phyloP scores from a whole-genome alignment of 192 early-diverging fungal genomes.

The Diversispora epigaea region DNA sequence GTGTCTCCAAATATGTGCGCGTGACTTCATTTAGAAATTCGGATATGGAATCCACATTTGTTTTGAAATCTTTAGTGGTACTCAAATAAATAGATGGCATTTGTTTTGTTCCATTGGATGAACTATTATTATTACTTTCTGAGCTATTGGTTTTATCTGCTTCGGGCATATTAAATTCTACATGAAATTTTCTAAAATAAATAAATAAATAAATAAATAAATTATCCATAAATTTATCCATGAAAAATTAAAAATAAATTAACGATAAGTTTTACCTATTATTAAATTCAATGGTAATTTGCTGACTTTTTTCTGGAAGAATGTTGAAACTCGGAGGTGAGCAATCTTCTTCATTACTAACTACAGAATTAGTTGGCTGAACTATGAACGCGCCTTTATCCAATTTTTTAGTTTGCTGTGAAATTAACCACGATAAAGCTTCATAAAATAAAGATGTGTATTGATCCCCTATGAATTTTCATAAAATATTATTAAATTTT shows the following conservation, averaged over 20 bases:
- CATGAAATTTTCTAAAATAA: too few relatives aligned
- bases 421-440: conserved; percentile 25
- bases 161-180: too few relatives aligned
- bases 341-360: not conserved
- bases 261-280: too few relatives aligned
- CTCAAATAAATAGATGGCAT: too few relatives aligned
- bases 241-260: too few relatives aligned
- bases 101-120: too few relatives aligned
- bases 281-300: conserved; percentile 1
- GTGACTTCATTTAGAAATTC: conserved; percentile 26
- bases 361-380: not conserved
- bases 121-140: too few relatives aligned
- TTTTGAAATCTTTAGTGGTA: too few relatives aligned
- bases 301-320: not conserved
- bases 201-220: too few relatives aligned
- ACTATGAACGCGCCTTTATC: conserved; percentile 8
- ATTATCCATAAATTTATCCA: too few relatives aligned
- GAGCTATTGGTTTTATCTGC: too few relatives aligned
- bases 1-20: conserved; percentile 9
- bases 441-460: conserved; percentile 4
- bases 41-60: not conserved
- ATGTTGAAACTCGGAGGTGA: conserved; percentile 10
- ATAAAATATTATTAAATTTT: too few relatives aligned
- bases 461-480: conserved; percentile 1
- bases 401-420: conserved; percentile 23